Base-by-base conservation (phyloP, 345 rosid genomes). In the Arabidopsis suecica region DNA sequence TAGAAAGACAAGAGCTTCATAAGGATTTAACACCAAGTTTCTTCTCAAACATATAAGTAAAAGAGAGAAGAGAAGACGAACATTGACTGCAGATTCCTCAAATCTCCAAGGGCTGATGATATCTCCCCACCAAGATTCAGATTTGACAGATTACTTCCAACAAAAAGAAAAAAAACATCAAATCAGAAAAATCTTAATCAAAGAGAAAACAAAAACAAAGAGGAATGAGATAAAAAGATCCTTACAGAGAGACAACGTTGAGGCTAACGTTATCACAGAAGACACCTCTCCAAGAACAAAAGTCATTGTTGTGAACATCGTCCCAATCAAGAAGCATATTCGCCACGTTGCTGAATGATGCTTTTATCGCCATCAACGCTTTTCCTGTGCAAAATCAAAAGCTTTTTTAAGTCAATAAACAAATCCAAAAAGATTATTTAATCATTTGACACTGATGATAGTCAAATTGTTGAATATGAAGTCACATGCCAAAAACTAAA, bases 211-310 rank as follows among this genome's bases (percentile, higher is more conserved):
- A 20, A 13, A 60, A 13, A 13, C 4, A 34, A 2, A 36, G 5
- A 14, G 11, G 5, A 57, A 71, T 9, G 5, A 68, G 37, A 22
- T 9, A 2, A 14, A 62, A 8, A 25, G 25, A 20, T 49, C 14
- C 93, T 73, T 81, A 93, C 99, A 96, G 80, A 64, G 97, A 93
- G 73, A 84, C 88, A 28, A 91, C 93, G 13, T 89, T 75, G 65
- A 83, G 38, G 76, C 85, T 86, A 65, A 10, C 33, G 55, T 85
- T 90, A 72, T 88, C 94, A 14, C 99, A 96, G 5, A 65, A 68
- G 38, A 96, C 96, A 47, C 99, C 97, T n/a, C 89, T 83, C 99
- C 99, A 96, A 1, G 97, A 84, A 72, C 99, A 96, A 72, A 84
- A 82, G 78, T 89, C 94, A 4, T n/a, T 53, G 67, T 81, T 84